Conservation (phyloP, 1,139 yeast species). For the Suhomyces maxii region DNA sequence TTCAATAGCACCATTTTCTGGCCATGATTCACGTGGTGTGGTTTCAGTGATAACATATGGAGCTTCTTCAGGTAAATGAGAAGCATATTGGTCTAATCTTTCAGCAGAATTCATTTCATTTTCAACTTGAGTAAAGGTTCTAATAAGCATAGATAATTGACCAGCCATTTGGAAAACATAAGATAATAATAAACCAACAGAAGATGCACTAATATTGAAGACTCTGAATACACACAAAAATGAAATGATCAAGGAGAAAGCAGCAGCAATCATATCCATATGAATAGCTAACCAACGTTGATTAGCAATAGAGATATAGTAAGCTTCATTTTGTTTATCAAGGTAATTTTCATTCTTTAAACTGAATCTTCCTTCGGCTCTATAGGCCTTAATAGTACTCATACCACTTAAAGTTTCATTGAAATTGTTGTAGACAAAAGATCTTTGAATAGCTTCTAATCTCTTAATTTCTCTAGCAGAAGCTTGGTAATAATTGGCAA, state of each 20-base stretch:
- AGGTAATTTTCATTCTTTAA: slow-evolving; percentile 49
- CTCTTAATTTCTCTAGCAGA: slow-evolving; percentile 79
- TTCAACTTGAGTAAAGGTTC: slow-evolving; percentile 68
- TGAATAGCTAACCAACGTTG: slow-evolving; percentile 80
- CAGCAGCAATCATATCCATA: slow-evolving; percentile 48
- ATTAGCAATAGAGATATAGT: slow-evolving; percentile 61
- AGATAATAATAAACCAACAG: slow-evolving; percentile 70
- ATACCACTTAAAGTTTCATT: slow-evolving; percentile 74
- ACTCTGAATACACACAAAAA: slow-evolving; percentile 64
- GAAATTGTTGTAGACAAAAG: slow-evolving; percentile 74
- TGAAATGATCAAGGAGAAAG: slow-evolving; percentile 47
- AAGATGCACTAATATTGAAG: slow-evolving; percentile 61
- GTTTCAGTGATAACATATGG: slow-evolving; percentile 44
- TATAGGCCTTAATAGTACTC: slow-evolving; percentile 67
- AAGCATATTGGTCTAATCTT: slow-evolving; percentile 70
- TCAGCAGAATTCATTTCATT: slow-evolving; percentile 88
- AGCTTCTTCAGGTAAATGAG: slow-evolving; percentile 39
- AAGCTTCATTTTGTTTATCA: slow-evolving; percentile 71
- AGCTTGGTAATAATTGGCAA: slow-evolving; percentile 61
- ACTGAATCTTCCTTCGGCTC: slow-evolving; percentile 49
- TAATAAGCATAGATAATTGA: slow-evolving; percentile 46
- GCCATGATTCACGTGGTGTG: slow-evolving; percentile 52
- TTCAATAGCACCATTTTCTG: slow-evolving; percentile 46
- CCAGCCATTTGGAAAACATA: slow-evolving; percentile 55
- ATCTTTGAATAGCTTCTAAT: slow-evolving; percentile 74